Evolutionary conservation across 1,284 basidiomycete genomes (phyloP).

Genomic region (Lentinula novae-zelandiae): DNA sequence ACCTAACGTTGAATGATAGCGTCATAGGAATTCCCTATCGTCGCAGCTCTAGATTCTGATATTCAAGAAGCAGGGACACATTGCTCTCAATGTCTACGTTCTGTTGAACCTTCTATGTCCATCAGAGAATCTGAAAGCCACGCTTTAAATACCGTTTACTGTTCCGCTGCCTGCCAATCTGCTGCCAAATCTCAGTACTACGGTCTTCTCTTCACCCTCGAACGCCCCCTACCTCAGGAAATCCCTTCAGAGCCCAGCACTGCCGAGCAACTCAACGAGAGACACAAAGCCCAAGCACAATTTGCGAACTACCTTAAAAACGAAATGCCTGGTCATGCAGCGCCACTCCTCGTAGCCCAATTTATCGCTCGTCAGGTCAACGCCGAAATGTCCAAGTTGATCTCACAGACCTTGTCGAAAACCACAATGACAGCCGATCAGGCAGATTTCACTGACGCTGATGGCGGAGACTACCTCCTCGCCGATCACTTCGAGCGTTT

Average conservation of each 20-base stretch:
- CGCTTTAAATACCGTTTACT: slow-evolving; percentile 59
- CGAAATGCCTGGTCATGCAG: slow-evolving; percentile 31
- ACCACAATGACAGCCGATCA: slow-evolving; percentile 4
- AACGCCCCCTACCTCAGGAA: slow-evolving; percentile 55
- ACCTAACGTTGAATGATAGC: slow-evolving; percentile 3
- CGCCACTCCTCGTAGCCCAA: slow-evolving; percentile 59
- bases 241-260: slow-evolving; percentile 33
- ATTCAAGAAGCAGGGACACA: slow-evolving; percentile 61
- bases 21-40: slow-evolving; percentile 65
- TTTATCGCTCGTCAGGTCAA: slow-evolving; percentile 70
- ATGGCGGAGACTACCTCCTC: slow-evolving; percentile 53
- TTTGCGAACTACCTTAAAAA: slow-evolving; percentile 53
- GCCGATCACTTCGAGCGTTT: slow-evolving; percentile 74
- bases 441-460: slow-evolving; percentile 44
- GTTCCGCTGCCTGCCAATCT: slow-evolving; percentile 63
- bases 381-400: slow-evolving; percentile 55
- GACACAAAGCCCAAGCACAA: slow-evolving; percentile 53
- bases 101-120: slow-evolving; percentile 40
- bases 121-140: slow-evolving; percentile 42
- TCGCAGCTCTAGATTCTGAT: slow-evolving; percentile 65
- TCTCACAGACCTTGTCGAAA: slow-evolving; percentile 13
- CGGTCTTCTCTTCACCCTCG: slow-evolving; percentile 65
- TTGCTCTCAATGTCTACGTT: slow-evolving; percentile 69
- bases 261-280: slow-evolving; percentile 34
- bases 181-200: slow-evolving; percentile 57